Evolutionary conservation across 179 eudicot species (phyloP).

Genomic region (Pouteria campechiana): DNA sequence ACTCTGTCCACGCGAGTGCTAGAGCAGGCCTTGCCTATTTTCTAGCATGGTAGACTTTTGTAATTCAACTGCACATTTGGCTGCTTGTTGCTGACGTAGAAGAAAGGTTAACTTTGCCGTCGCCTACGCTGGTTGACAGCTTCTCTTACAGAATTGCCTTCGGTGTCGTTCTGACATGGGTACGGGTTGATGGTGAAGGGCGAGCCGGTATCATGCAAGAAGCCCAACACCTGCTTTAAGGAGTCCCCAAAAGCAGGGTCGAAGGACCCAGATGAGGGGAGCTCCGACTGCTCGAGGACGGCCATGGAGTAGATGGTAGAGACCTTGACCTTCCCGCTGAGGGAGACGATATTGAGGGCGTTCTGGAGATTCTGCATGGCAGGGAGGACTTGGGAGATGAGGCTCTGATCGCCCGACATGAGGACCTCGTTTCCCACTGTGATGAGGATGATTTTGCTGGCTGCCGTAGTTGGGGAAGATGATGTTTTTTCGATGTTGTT

Average conservation of each 20-base stretch:
- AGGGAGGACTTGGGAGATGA: constrained; percentile 19
- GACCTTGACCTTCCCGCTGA: constrained; percentile 75
- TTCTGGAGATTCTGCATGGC: constrained; percentile 24
- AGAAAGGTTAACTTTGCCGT: too few relatives aligned
- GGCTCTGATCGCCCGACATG: constrained; percentile 14
- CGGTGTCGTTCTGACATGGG: too few relatives aligned
- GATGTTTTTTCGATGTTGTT: too few relatives aligned
- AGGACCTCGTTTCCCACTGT: constrained; percentile 34
- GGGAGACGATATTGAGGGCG: constrained; percentile 22
- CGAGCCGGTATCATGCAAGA: constrained; percentile 48
- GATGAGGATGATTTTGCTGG: constrained; percentile 21
- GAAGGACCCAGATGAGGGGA: constrained; percentile 77
- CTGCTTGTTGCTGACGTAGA: too few relatives aligned
- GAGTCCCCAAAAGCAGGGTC: constrained; percentile 36
- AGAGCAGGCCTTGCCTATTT: too few relatives aligned
- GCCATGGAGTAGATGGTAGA: constrained; percentile 89
- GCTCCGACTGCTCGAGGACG: constrained; percentile 68
- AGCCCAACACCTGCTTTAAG: constrained; percentile 56
- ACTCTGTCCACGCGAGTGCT: too few relatives aligned
- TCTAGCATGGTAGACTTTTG: too few relatives aligned
- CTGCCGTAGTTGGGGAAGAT: too few relatives aligned
- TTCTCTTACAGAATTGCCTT: too few relatives aligned
- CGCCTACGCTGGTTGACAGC: too few relatives aligned
- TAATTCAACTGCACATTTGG: too few relatives aligned
- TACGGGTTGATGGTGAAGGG: constrained; percentile 83